Percentiles rank a stretch among this genome's conserved stretches.
These are phyloP conservation scores for Wallacemonas sp. DNA, from an alignment of 208 protist genomes.

Conservation along the genomic window DNA sequence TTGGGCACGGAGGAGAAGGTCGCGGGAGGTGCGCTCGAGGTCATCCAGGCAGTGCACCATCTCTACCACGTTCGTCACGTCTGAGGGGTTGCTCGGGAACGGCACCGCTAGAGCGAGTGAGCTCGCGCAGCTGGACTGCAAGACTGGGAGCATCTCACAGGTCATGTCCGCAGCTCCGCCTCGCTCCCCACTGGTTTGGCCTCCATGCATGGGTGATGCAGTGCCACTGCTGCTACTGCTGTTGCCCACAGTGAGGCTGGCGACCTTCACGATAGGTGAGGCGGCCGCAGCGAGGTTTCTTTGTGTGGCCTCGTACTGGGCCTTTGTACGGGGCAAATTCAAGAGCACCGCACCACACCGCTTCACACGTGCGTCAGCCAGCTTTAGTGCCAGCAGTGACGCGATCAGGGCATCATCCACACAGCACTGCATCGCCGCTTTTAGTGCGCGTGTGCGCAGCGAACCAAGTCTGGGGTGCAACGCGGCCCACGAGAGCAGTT, in stretches of 20 bases:
- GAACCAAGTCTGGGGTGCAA: constrained; percentile 48
- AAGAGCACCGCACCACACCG: constrained; percentile 70
- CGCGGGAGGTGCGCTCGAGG: constrained; percentile 33
- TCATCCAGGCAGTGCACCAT: constrained; percentile 58
- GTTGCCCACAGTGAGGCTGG: too few species aligned
- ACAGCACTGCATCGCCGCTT: constrained; percentile 30
- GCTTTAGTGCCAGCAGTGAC: constrained; percentile 46
- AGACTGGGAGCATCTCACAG: background rate
- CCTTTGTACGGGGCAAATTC: constrained; percentile 56
- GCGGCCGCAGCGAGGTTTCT: constrained; percentile 4
- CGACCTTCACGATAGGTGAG: constrained; percentile 34
- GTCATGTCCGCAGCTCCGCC: background rate
- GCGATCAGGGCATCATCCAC: constrained; percentile 46
- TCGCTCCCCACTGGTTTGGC: too few species aligned
- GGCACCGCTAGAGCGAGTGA: constrained; percentile 30
- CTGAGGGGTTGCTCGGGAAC: constrained; percentile 26
- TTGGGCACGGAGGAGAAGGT: constrained; percentile 28
- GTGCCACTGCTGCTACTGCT: too few species aligned
- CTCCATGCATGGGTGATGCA: too few species aligned
- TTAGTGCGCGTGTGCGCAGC: constrained; percentile 48
- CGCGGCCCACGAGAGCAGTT: constrained; percentile 82
- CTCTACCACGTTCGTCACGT: constrained; percentile 48
- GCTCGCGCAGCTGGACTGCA: constrained; percentile 13
- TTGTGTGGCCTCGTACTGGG: constrained; percentile 28
- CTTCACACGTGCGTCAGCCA: constrained; percentile 64